These are phyloP conservation scores for Xylariaceae sp. DNA, from an alignment of 2,329 filamentous ascomycete genomes.

Conservation along the genomic window DNA sequence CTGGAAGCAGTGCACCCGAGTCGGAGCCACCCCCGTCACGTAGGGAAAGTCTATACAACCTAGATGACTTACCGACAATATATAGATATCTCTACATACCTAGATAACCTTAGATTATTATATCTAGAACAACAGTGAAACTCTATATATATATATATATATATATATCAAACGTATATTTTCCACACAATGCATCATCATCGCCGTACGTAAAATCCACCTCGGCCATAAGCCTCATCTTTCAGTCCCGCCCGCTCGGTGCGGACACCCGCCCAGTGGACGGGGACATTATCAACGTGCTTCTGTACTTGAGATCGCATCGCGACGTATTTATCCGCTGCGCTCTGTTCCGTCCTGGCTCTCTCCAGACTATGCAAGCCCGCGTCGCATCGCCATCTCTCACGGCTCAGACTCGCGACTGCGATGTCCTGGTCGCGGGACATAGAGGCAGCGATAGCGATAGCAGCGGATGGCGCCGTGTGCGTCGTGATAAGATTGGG, in stretches of 20 bases:
- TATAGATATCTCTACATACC: too few species aligned
- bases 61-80: too few species aligned
- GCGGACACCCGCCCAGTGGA: conserved; percentile 55
- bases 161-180: not conserved
- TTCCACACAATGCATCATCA: conserved; percentile 17
- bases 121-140: too few species aligned
- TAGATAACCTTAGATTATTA: too few species aligned
- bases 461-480: conserved; percentile 20
- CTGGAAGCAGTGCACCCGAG: too few species aligned
- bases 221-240: conserved; percentile 45
- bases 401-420: conserved; percentile 42
- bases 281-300: conserved; percentile 51
- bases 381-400: conserved; percentile 40
- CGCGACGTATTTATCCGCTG: conserved; percentile 43
- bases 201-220: conserved; percentile 44
- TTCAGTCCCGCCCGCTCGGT: conserved; percentile 41
- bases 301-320: conserved; percentile 46
- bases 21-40: too few species aligned
- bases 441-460: conserved; percentile 30
- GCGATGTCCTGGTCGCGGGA: conserved; percentile 39
- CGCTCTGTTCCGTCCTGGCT: conserved; percentile 38
- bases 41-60: too few species aligned
- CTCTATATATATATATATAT: too few species aligned
- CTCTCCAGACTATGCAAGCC: conserved; percentile 35
- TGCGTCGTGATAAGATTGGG: conserved; percentile 25